Evolutionary conservation across 2,329 filamentous ascomycete genomes (phyloP).

Genomic region (Ceratocystis variospora): DNA sequence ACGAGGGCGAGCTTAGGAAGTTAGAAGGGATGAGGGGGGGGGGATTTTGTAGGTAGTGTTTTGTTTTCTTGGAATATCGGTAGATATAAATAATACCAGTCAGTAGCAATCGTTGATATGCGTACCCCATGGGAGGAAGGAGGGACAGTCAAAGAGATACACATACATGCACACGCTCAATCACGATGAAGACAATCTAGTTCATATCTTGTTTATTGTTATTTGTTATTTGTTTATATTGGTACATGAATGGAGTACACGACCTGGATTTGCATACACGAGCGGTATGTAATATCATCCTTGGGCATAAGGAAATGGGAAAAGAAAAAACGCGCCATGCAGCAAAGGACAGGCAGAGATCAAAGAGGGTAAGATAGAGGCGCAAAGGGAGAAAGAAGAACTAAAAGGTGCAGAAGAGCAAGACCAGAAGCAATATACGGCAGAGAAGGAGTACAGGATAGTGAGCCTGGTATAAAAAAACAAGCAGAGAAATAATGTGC

Average conservation of each 20-base stretch:
- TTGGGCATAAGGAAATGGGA: slow-evolving; percentile 14
- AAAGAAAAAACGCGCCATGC: background rate
- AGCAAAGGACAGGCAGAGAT: background rate
- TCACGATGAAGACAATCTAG: background rate
- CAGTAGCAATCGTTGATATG: background rate
- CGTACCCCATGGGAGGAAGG: no score
- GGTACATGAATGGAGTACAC: background rate
- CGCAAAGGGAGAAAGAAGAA: background rate
- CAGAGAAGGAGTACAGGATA: slow-evolving; percentile 4
- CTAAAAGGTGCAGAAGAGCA: background rate
- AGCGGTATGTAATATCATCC: slow-evolving; percentile 1
- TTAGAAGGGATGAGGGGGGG: slow-evolving; percentile 14
- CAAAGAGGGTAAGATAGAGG: background rate
- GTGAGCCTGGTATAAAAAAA: slow-evolving; percentile 3
- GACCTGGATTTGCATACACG: background rate
- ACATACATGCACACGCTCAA: background rate
- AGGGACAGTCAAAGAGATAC: background rate
- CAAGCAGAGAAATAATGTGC: slow-evolving; percentile 14
- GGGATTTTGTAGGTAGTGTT: slow-evolving; percentile 6
- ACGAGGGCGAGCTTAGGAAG: background rate
- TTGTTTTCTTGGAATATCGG: background rate
- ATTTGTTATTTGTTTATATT: background rate
- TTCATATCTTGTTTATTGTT: background rate
- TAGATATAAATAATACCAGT: background rate
- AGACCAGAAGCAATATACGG: background rate